Evolutionary conservation across 176 grass and related monocot genomes (phyloP), one percentile per base, ranked within the genome.

Genomic region (Chloris gayana): DNA sequence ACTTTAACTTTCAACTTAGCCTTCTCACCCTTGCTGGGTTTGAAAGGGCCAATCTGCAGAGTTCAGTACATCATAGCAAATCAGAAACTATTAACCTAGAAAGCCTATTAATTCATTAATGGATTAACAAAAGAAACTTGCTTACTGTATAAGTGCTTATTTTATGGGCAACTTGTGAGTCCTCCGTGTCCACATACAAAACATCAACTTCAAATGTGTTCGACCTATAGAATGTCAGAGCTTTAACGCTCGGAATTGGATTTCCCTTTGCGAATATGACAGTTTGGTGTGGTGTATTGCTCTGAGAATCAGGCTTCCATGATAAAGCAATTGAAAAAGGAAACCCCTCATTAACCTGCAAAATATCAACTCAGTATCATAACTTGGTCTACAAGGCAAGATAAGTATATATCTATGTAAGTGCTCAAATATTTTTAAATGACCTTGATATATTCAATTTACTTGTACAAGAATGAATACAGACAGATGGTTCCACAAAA

Each of bases 1-100:
- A 92, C 89, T 91, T 97, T 97, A 54, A 94, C 85, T 82, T 90
- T 97, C 69, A 97, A 37, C 75, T 94, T 97, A 4, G 87, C 91
- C 63, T 86, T 91, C 60, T 88, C 91, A 2, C 82, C 89, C 31
- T 87, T 97, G 76, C 84, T 83, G 4, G 91, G 83, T 66, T 90
- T 85, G 62, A 97, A 97, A 75, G 94, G 93, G 26, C 93, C 93
- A 74, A 97, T 80, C 93, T 97, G 77, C 37, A 85, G 19, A 77
- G 45, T 66, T 50, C 9, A 69, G 22, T 25, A 68, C 9, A 56
- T 54, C 64, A 79, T 41, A 42, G 33, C 14, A 69, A 24, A 58
- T 58, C 47, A 73, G 19, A 4, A 34, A 54, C 18, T 73, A 32
- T 9, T 46, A 33, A 72, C 30, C 17, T 10, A 61, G 11, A 3